phyloP scores from a whole-genome alignment of 2,329 filamentous ascomycete species.

The Ophiostoma pallidulum region DNA sequence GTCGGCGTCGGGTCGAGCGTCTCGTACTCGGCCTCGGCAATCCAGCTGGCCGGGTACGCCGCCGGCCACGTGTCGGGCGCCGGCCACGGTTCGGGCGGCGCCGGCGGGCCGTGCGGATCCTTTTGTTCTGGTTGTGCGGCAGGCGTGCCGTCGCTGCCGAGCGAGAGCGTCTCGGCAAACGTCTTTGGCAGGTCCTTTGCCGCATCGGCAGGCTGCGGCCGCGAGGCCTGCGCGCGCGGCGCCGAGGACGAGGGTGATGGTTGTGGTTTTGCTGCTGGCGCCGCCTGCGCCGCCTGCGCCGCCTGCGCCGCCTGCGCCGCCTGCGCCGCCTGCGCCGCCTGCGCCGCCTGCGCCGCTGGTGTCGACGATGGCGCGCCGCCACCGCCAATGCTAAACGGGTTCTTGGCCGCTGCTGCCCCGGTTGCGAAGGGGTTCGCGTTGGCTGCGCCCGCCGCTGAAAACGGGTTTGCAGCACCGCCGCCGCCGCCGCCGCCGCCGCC shows the following conservation, averaged over 20 bases:
- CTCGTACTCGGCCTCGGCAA: constrained; percentile 86
- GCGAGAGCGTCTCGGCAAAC: constrained; percentile 67
- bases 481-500: constrained; percentile 24
- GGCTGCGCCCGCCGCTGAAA: constrained; percentile 20
- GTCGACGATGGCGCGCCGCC: not conserved
- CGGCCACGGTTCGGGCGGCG: constrained; percentile 67
- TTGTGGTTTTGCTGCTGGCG: constrained; percentile 19
- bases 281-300: too few species aligned
- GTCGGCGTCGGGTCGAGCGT: constrained; percentile 55
- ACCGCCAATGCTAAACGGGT: constrained; percentile 10
- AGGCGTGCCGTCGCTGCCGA: constrained; percentile 56
- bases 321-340: too few species aligned
- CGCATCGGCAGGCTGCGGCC: constrained; percentile 11
- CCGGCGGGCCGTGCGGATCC: constrained; percentile 19
- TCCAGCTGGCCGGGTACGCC: constrained; percentile 67
- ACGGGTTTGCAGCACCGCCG: constrained; percentile 21
- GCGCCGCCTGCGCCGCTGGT: too few species aligned
- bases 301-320: too few species aligned
- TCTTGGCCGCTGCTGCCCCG: constrained; percentile 1
- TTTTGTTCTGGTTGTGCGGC: too few species aligned
- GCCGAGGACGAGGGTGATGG: constrained; percentile 7
- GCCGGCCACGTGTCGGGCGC: constrained; percentile 50
- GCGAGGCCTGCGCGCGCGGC: not conserved
- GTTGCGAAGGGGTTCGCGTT: constrained; percentile 19
- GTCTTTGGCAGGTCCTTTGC: constrained; percentile 42